Evolutionary conservation across 345 rosid species (phyloP).

Genomic region (Crucihimalaya himalaica): DNA sequence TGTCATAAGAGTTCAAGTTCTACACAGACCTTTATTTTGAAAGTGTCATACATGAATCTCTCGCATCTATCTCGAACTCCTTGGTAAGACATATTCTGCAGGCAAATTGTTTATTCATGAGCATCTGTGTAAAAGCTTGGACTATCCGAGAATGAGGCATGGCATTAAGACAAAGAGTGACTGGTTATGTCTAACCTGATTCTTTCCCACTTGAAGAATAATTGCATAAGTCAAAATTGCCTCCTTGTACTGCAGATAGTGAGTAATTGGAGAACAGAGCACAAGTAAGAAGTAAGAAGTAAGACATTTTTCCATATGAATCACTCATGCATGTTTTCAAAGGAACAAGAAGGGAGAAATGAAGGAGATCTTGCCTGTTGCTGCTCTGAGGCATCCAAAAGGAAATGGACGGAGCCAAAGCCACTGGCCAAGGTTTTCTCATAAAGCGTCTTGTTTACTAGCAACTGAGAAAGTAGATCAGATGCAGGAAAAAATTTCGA

Average conservation of each 20-base stretch:
- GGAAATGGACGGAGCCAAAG: slow-evolving; percentile 90
- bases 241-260: slow-evolving; percentile 77
- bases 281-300: not conserved
- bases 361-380: slow-evolving; percentile 65
- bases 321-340: not conserved
- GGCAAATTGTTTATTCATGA: slow-evolving; percentile 11
- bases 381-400: slow-evolving; percentile 95
- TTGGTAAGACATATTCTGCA: slow-evolving; percentile 51
- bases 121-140: slow-evolving; percentile 1
- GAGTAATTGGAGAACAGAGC: not conserved
- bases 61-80: slow-evolving; percentile 73
- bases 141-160: not conserved
- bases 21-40: slow-evolving; percentile 61
- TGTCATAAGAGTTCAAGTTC: not conserved
- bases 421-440: slow-evolving; percentile 98
- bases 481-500: not conserved
- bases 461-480: slow-evolving; percentile 55
- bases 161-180: slow-evolving; percentile 14
- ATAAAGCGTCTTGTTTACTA: slow-evolving; percentile 91
- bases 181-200: slow-evolving; percentile 57
- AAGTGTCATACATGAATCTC: slow-evolving; percentile 69
- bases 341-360: slow-evolving; percentile 16
- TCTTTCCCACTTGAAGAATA: slow-evolving; percentile 63
- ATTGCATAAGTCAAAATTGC: slow-evolving; percentile 85
- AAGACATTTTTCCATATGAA: not conserved